Base-by-base conservation (phyloP, 805 yeast genomes). In the Candida cerambycidarum region DNA sequence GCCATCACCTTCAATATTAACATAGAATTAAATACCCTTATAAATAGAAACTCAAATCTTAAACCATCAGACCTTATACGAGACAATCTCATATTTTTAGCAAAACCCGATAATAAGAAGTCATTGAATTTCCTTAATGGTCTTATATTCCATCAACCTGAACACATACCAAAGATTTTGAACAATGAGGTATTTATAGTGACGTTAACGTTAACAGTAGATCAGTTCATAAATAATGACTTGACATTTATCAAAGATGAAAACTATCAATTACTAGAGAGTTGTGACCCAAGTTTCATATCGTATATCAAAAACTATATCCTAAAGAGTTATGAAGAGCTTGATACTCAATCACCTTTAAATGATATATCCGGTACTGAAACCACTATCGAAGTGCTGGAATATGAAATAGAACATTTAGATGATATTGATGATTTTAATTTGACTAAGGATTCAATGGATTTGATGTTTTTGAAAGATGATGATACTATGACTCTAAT, bases 161-260 rank as follows among this genome's bases (percentile, higher is more conserved):
- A 21, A n/a, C 23, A 34, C 15, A 23, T 34, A 13, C 27, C 38
- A 3, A 40, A 18, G 8, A 38, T 45, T 45, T 15, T 43, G 2
- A 40, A 29, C 24, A 52, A 57, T 41, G 71, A 68, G 41, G 50
- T 63, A 5, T 69, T 68, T 45, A 59, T 69, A 12, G 69, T 67
- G 7, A 61, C 53, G 21, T 46, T 65, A 12, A 46, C 44, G 9
- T 51, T 69, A 38, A 46, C 48, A 27, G 39, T 64, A 10, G 46
- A 58, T 19, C 50, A 55, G 15, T 57, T 66, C 30, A 47, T 54
- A 28, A 42, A 50, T 5, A 44, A 55, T n/a, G 35, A 43, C 9
- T 25, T 39, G 24, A 8, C n/a, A 2, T 66, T 67, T 39, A 37
- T 55, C 19, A 53, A 62, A n/a, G 67, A 67, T 45, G 66, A 63